phyloP scores from a whole-genome alignment of 2,329 filamentous ascomycete species.

The Sporothrix schenckii region DNA sequence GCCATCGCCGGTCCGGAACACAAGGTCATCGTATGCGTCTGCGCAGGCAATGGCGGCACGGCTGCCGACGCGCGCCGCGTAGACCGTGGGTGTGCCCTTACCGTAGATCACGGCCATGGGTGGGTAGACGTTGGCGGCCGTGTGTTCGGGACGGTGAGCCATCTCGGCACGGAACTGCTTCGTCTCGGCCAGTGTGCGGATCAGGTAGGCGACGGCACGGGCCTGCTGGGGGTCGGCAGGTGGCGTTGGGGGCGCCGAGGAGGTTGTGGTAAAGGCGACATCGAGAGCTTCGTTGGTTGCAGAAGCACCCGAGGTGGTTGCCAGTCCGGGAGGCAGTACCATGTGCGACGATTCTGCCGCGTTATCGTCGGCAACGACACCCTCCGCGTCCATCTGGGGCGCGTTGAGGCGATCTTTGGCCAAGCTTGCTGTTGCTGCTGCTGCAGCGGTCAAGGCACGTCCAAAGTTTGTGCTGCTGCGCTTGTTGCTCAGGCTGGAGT shows the following conservation, averaged over 20 bases:
- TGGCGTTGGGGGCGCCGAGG: constrained; percentile 34
- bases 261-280: not conserved
- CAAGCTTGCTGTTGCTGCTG: constrained; percentile 39
- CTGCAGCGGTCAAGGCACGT: constrained; percentile 50
- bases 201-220: constrained; percentile 65
- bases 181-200: constrained; percentile 70
- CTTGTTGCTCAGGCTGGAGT: constrained; percentile 25
- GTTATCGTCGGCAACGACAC: not conserved
- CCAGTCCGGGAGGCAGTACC: not conserved
- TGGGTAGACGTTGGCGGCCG: constrained; percentile 73
- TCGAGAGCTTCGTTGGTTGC: not conserved
- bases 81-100: constrained; percentile 83
- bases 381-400: constrained; percentile 33
- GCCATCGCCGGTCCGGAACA: constrained; percentile 85
- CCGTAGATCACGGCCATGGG: constrained; percentile 83
- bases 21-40: constrained; percentile 82
- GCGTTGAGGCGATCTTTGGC: constrained; percentile 32
- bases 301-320: not conserved
- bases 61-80: constrained; percentile 73
- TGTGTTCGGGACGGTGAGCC: constrained; percentile 61
- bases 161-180: constrained; percentile 77
- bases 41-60: constrained; percentile 72
- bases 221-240: constrained; percentile 56
- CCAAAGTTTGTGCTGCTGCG: constrained; percentile 45
- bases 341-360: not conserved